phyloP scores from a whole-genome alignment of 352 stramenopile species.

The Phytophthora europaea region DNA sequence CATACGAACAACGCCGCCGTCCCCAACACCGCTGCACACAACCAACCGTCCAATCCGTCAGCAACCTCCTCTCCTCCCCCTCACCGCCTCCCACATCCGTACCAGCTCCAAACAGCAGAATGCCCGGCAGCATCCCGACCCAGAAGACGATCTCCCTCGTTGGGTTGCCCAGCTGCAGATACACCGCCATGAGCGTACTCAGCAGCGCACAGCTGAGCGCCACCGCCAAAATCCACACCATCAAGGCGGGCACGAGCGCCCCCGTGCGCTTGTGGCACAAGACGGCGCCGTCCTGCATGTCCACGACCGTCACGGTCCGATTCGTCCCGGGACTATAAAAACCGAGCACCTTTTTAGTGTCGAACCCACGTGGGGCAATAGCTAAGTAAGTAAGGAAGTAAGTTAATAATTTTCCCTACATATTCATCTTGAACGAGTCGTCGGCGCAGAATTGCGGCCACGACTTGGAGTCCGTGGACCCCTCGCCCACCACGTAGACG shows the following conservation, averaged over 20 bases:
- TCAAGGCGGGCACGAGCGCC: constrained; percentile 39
- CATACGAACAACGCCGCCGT: constrained; percentile 62
- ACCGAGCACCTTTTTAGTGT: constrained; percentile 1
- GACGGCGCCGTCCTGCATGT: constrained; percentile 41
- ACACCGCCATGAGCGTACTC: constrained; percentile 58
- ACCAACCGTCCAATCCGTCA: constrained; percentile 3
- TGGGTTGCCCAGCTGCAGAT: constrained; percentile 75
- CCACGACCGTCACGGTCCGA: constrained; percentile 33
- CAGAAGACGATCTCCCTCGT: constrained; percentile 68
- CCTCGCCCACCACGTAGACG: constrained; percentile 53
- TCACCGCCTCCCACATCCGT: background rate
- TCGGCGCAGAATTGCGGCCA: constrained; percentile 68
- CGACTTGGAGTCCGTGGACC: constrained; percentile 49
- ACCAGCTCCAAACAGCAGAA: constrained; percentile 63
- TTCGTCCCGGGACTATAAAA: constrained; percentile 39
- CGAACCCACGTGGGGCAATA: background rate
- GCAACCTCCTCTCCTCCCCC: background rate
- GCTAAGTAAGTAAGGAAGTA: background rate
- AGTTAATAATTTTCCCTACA: constrained; percentile 21
- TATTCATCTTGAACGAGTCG: constrained; percentile 30
- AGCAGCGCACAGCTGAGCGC: constrained; percentile 57
- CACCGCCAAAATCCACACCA: constrained; percentile 57
- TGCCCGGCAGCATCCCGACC: constrained; percentile 62
- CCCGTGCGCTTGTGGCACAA: constrained; percentile 50
- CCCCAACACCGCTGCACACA: constrained; percentile 51